These are phyloP conservation scores for Beauveria scarabaeidicola DNA, from an alignment of 2,329 filamentous ascomycete species.

Conservation along the genomic window DNA sequence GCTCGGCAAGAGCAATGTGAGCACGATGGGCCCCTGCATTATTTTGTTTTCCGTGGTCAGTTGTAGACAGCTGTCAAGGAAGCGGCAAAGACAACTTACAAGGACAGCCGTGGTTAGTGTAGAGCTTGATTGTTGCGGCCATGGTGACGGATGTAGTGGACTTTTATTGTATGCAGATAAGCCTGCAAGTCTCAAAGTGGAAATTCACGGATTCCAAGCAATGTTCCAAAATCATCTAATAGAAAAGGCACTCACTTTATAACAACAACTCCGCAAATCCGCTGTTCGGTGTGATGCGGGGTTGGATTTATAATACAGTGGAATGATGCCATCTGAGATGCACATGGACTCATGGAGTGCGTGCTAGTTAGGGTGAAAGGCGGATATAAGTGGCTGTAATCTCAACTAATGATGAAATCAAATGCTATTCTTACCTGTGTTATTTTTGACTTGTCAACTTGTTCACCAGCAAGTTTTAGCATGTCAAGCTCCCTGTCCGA, in stretches of 20 bases:
- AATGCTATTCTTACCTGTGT: too few species aligned
- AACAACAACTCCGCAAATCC: neutral
- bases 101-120: conserved; percentile 62
- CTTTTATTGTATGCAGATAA: neutral
- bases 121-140: conserved; percentile 50
- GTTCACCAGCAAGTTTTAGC: too few species aligned
- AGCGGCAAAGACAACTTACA: conserved; percentile 30
- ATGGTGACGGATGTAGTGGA: conserved; percentile 15
- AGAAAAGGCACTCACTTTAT: neutral
- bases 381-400: neutral
- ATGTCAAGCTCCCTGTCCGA: too few species aligned
- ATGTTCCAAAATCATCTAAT: neutral
- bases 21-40: conserved; percentile 59
- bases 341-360: neutral
- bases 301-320: conserved; percentile 5
- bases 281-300: neutral
- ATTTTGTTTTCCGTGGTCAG: neutral
- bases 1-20: conserved; percentile 61
- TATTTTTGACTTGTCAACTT: too few species aligned
- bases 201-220: neutral
- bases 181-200: neutral
- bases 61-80: neutral
- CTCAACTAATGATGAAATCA: too few species aligned
- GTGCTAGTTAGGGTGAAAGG: neutral
- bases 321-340: conserved; percentile 2